Percentiles rank a stretch among this genome's conserved stretches.
Conservation (phyloP, 1,284 basidiomycete species). For the Lentinus polychrous region DNA sequence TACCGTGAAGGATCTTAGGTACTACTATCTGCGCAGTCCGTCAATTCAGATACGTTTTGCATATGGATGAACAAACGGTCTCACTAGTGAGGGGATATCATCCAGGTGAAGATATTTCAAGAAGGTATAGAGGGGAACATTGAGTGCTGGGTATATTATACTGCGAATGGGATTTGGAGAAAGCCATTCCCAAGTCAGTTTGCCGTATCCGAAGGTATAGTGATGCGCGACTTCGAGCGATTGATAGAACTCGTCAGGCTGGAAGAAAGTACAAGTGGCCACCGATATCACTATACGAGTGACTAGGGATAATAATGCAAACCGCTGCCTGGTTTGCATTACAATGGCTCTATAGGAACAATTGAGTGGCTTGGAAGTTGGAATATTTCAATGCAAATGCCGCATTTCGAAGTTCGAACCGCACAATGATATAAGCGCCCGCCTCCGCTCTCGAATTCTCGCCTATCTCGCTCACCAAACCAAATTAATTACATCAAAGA, state of each 20-base stretch:
- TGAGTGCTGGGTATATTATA: conserved; percentile 69
- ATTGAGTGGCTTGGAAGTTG: no score
- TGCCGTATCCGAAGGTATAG: conserved; percentile 87
- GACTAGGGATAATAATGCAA: not conserved
- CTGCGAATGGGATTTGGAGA: conserved; percentile 62
- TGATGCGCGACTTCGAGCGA: conserved; percentile 89
- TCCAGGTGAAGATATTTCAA: conserved; percentile 55
- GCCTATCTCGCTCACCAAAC: no score
- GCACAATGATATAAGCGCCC: no score
- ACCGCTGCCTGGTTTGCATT: no score
- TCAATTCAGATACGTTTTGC: not conserved
- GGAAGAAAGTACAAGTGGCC: conserved; percentile 83
- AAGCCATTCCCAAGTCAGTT: conserved; percentile 96
- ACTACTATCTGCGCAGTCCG: conserved; percentile 43
- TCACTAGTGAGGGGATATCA: conserved; percentile 44
- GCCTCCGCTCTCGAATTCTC: no score
- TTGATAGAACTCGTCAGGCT: conserved; percentile 98
- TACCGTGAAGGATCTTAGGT: conserved; percentile 78
- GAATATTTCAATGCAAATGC: no score
- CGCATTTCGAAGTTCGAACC: no score
- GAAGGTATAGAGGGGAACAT: conserved; percentile 72
- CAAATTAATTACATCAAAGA: no score
- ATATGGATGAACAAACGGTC: conserved; percentile 9
- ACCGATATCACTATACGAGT: conserved; percentile 59
- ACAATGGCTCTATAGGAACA: no score